These are phyloP conservation scores for Starmerella floricola DNA, from an alignment of 805 yeast genomes.

Conservation along the genomic window DNA sequence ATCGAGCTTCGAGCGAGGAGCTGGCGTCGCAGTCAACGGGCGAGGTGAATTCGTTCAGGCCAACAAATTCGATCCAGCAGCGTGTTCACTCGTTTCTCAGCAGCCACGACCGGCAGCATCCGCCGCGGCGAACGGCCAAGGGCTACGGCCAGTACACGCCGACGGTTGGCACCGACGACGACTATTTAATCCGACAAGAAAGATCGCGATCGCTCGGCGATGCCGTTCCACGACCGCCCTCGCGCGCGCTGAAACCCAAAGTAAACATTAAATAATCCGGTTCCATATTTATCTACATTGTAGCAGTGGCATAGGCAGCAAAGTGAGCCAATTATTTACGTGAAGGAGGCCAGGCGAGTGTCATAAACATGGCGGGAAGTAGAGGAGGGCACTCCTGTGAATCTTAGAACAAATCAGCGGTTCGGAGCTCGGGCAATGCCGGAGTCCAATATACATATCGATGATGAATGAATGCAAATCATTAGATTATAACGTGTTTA, in stretches of 20 bases:
- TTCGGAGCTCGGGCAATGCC: too few species aligned
- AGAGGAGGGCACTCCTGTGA: too few species aligned
- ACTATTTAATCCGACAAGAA: neutral
- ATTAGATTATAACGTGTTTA: too few species aligned
- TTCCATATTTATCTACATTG: too few species aligned
- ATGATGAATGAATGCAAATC: too few species aligned
- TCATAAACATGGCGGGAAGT: too few species aligned
- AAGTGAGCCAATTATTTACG: neutral
- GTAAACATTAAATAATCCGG: conserved; percentile 8
- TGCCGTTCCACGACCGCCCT: conserved; percentile 3
- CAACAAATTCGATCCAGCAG: conserved; percentile 29
- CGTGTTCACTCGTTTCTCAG: conserved; percentile 27
- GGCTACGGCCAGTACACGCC: conserved; percentile 76
- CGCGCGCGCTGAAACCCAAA: conserved; percentile 10
- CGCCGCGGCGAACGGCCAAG: conserved; percentile 49
- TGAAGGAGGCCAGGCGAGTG: too few species aligned
- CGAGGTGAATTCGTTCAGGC: conserved; percentile 16
- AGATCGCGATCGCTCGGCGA: conserved; percentile 2
- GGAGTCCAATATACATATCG: too few species aligned
- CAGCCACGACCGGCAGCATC: conserved; percentile 29
- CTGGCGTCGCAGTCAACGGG: conserved; percentile 2
- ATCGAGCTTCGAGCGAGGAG: neutral
- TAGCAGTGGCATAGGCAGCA: neutral
- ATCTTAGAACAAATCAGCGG: too few species aligned
- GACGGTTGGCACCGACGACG: conserved; percentile 3